Base-by-base conservation (phyloP, 371 early-diverging fungal species). In the Haplosporangium sp. region DNA sequence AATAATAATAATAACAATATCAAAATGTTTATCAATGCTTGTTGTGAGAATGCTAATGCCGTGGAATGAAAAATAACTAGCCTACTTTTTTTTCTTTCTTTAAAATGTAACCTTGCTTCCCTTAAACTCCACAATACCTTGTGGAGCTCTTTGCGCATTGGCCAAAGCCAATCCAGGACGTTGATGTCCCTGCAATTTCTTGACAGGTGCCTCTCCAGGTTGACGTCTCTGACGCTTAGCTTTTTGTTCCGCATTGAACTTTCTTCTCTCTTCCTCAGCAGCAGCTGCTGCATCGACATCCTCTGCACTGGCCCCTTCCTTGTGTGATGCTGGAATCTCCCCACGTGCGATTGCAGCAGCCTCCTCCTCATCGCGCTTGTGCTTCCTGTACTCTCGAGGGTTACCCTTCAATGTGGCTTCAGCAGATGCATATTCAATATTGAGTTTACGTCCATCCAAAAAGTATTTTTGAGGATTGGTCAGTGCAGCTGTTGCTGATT, bases 401-500 rank as follows among this genome's bases (percentile, higher is more conserved):
- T 84, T 87, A 13, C 86, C 86, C 69, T 86, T 85, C 65, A 83
- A 83, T 34, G 88, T 87, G 1, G 91, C 91, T 48, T 89, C 89
- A n/a, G 83, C 88, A 66, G 87, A 86, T 9, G 81, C 81, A 19
- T 79, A 79, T 61, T 79, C 74, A 15, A 79, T 57, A 63, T 71
- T 74, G 55, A 79, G 56, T 44, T 71, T 74, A 39, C 81, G 81
- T 42, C 75, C 75, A 59, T 74, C 75, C 69, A 79, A 65, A 55
- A 71, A 74, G 65, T 71, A 71, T 39, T 74, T 74, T 40, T 57
- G 78, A 11, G 87, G 85, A 20, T 86, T 85, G 72, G 87, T 88
- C 75, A 92, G 74, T 1, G 93, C 93, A 40, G 85, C 82, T 27
- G 88, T 88, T 7, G 93, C 92, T 44, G 87, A 86, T 56, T 90